Percentiles rank a stretch among this genome's conserved stretches.
phyloP scores from a whole-genome alignment of 2,329 filamentous ascomycete genomes.

The Shiraia sp. region DNA sequence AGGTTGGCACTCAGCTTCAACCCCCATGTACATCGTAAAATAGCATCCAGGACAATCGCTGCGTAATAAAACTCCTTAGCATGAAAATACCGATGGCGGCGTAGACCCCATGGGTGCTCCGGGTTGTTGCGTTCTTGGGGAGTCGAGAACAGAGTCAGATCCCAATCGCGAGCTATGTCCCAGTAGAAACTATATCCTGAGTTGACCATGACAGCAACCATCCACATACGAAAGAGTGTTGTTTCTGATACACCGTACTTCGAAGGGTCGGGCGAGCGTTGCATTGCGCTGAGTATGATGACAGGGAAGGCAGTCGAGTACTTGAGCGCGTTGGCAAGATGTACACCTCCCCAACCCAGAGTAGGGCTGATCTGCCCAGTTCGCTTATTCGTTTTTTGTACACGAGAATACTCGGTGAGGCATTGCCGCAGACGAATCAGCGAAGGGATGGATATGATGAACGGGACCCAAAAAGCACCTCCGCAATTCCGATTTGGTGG shows the following conservation, averaged over 20 bases:
- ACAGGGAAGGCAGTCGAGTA: conserved; percentile 95
- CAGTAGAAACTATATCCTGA: conserved; percentile 97
- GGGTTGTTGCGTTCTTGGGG: conserved; percentile 60
- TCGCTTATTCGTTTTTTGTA: conserved; percentile 58
- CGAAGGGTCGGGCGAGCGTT: conserved; percentile 63
- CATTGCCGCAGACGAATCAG: conserved; percentile 90
- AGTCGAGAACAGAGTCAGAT: conserved; percentile 77
- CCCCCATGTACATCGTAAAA: conserved; percentile 87
- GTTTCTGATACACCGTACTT: conserved; percentile 58
- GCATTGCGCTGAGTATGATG: conserved; percentile 76
- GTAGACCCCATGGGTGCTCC: conserved; percentile 76
- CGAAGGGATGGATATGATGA: conserved; percentile 82
- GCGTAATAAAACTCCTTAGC: conserved; percentile 77
- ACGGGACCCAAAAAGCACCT: conserved; percentile 75
- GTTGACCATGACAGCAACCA: conserved; percentile 76
- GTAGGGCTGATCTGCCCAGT: conserved; percentile 45
- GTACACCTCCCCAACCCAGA: conserved; percentile 77
- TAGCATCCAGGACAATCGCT: conserved; percentile 76
- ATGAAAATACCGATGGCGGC: conserved; percentile 73
- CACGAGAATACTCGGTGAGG: conserved; percentile 81
- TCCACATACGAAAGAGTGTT: conserved; percentile 60
- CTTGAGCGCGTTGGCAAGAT: conserved; percentile 91
- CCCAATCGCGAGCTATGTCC: conserved; percentile 97
- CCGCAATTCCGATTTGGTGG: conserved; percentile 82
- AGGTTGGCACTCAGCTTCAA: conserved; percentile 83